A percentile compares a stretch with the other conserved stretches of the same genome.
phyloP scores from a whole-genome alignment of 129 eudicot species.

The Mikania micrantha region DNA sequence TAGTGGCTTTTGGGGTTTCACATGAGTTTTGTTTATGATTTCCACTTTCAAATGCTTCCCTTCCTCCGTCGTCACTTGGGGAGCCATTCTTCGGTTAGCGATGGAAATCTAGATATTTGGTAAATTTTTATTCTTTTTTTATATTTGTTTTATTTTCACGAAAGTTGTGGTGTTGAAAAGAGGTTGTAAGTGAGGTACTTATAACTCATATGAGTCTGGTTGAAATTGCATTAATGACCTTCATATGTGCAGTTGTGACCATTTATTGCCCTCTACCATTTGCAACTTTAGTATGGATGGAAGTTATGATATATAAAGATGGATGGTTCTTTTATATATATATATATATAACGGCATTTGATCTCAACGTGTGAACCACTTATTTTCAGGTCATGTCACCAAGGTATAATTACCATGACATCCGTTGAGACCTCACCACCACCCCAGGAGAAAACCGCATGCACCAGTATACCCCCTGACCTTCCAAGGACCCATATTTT shows the following conservation, averaged over 20 bases:
- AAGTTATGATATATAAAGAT: slow-evolving; percentile 21
- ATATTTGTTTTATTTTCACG: background rate
- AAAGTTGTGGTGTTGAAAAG: slow-evolving; percentile 21
- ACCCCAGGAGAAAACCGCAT: too few relatives aligned
- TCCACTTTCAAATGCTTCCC: slow-evolving; percentile 41
- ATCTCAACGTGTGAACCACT: too few relatives aligned
- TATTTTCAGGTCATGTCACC: too few relatives aligned
- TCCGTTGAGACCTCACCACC: too few relatives aligned
- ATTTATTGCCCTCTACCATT: slow-evolving; percentile 30
- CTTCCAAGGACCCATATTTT: too few relatives aligned
- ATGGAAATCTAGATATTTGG: too few relatives aligned
- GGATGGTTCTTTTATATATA: background rate
- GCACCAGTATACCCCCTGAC: too few relatives aligned
- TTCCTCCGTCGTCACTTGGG: slow-evolving; percentile 22
- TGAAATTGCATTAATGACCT: slow-evolving; percentile 47
- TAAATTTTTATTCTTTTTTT: background rate
- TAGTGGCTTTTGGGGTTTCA: slow-evolving; percentile 58
- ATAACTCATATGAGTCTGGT: slow-evolving; percentile 28
- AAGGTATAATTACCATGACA: too few relatives aligned
- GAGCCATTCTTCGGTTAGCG: slow-evolving; percentile 24
- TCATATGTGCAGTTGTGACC: slow-evolving; percentile 33
- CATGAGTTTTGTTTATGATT: slow-evolving; percentile 43
- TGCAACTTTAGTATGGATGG: slow-evolving; percentile 27
- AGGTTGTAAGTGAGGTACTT: slow-evolving; percentile 26
- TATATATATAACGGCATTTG: too few relatives aligned